phyloP scores from a whole-genome alignment of 768 basidiomycete species.

The Mycena rebaudengoi region DNA sequence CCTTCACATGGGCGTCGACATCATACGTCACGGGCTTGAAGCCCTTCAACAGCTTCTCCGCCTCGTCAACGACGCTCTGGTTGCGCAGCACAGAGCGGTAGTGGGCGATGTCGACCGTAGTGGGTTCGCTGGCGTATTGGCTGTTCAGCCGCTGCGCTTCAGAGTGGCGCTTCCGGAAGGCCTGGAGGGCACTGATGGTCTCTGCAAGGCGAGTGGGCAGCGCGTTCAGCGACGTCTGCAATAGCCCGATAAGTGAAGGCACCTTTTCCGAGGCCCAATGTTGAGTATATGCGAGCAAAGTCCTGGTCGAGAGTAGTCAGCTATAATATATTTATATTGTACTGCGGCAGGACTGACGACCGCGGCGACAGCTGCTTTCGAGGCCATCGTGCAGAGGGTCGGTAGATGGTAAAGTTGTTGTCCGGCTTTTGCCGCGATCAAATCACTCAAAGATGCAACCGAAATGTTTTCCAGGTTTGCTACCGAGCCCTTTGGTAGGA shows the following conservation, averaged over 20 bases:
- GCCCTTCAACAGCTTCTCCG: slow-evolving; percentile 85
- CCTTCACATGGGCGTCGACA: slow-evolving; percentile 87
- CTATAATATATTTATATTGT: not conserved
- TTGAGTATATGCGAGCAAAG: slow-evolving; percentile 83
- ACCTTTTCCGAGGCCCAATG: slow-evolving; percentile 90
- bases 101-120: slow-evolving; percentile 88
- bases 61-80: slow-evolving; percentile 89
- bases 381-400: slow-evolving; percentile 25
- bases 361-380: slow-evolving; percentile 32
- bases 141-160: slow-evolving; percentile 83
- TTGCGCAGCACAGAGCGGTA: slow-evolving; percentile 95
- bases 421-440: slow-evolving; percentile 5
- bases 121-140: slow-evolving; percentile 73
- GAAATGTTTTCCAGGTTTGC: no score
- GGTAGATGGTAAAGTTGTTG: not conserved
- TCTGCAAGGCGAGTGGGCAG: slow-evolving; percentile 54
- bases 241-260: slow-evolving; percentile 29
- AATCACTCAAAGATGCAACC: no score
- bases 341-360: slow-evolving; percentile 17
- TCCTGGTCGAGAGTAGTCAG: slow-evolving; percentile 56
- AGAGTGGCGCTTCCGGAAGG: slow-evolving; percentile 94
- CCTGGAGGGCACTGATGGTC: slow-evolving; percentile 88
- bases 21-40: slow-evolving; percentile 98
- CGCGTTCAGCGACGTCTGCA: not conserved
- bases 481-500: no score